Evolutionary conservation across 1,139 yeast genomes (phyloP).

Genomic region (Yamadazyma diospyri): DNA sequence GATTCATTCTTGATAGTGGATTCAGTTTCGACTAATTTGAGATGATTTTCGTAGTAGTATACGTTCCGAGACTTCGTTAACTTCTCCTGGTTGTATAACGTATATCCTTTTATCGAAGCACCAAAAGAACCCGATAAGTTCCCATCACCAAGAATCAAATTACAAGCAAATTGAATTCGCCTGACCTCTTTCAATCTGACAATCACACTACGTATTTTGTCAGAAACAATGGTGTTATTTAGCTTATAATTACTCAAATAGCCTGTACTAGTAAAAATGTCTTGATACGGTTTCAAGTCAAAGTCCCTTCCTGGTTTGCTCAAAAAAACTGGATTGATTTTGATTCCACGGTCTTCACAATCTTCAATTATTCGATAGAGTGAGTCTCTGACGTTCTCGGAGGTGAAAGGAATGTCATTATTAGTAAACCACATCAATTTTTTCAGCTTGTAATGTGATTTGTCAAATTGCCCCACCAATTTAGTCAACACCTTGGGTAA

Average conservation of each 20-base stretch:
- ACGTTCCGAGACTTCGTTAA: conserved; percentile 36
- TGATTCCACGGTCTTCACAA: conserved; percentile 47
- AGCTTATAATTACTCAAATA: conserved; percentile 24
- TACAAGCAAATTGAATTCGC: conserved; percentile 61
- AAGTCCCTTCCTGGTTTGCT: conserved; percentile 32
- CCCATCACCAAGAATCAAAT: conserved; percentile 42
- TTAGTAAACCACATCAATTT: conserved; percentile 43
- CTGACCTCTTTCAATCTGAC: conserved; percentile 57
- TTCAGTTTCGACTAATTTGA: conserved; percentile 52
- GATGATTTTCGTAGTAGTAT: conserved; percentile 48
- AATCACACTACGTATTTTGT: conserved; percentile 48
- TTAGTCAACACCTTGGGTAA: conserved; percentile 30
- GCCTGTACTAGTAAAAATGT: conserved; percentile 47
- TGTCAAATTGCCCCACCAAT: conserved; percentile 32
- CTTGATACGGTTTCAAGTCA: conserved; percentile 53
- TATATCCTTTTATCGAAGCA: conserved; percentile 70
- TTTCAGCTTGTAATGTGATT: conserved; percentile 29
- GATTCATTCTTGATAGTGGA: conserved; percentile 26
- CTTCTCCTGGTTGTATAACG: conserved; percentile 55
- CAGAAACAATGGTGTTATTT: conserved; percentile 36
- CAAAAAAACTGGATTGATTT: conserved; percentile 65
- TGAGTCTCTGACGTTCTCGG: conserved; percentile 26
- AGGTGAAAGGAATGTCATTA: conserved; percentile 34
- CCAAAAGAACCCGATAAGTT: conserved; percentile 42
- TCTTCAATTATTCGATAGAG: conserved; percentile 63